Conservation (phyloP, 163 green algal genomes). For the Scenedesmus sp. region DNA sequence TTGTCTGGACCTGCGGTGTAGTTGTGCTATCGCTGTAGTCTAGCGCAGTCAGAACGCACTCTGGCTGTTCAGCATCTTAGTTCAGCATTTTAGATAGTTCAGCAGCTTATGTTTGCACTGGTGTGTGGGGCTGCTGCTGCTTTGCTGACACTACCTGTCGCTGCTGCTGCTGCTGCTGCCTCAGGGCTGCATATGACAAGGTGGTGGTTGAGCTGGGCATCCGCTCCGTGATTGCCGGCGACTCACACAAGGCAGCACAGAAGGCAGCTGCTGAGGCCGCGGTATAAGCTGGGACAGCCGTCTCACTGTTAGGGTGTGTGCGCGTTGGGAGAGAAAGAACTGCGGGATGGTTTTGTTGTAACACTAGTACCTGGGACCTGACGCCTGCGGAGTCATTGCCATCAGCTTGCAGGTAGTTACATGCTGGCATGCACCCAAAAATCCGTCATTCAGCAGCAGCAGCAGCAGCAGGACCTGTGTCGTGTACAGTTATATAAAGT, state of each 20-base stretch:
- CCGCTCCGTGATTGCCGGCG: conserved; percentile 67
- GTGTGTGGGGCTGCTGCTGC: not conserved
- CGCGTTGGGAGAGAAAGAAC: not conserved
- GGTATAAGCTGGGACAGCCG: not conserved
- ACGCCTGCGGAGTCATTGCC: no score
- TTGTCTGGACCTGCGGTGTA: no score
- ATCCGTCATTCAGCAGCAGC: not conserved
- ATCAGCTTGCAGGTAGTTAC: no score
- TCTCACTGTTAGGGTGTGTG: not conserved
- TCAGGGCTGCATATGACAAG: conserved; percentile 69
- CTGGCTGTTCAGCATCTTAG: no score
- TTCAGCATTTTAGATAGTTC: no score
- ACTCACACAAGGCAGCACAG: conserved; percentile 53
- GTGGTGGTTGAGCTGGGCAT: conserved; percentile 69
- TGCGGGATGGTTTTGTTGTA: not conserved
- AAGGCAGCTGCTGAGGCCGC: conserved; percentile 14
- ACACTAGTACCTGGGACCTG: not conserved
- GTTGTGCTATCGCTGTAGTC: no score
- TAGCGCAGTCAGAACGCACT: no score
- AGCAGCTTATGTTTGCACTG: not conserved
- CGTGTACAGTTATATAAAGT: not conserved
- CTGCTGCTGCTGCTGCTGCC: not conserved
- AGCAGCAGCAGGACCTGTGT: not conserved
- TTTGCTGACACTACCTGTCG: not conserved
- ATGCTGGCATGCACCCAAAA: no score